These are phyloP conservation scores for Zygosaccharomyces sapae DNA, from an alignment of 1,139 yeast genomes.

Conservation along the genomic window DNA sequence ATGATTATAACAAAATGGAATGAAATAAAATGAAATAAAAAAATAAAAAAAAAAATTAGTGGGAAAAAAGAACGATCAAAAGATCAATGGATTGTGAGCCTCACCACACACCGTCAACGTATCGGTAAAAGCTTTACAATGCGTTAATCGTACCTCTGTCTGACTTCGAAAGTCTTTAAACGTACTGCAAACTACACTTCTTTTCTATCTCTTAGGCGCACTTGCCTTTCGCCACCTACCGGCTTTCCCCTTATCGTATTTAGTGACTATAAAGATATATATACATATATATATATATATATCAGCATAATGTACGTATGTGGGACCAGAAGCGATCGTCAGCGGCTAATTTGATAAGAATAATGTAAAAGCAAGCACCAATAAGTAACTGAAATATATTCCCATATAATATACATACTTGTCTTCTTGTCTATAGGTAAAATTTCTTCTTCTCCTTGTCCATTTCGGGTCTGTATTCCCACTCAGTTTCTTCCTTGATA, in stretches of 20 bases:
- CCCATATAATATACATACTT: not conserved
- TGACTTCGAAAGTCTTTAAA: slow-evolving; percentile 1
- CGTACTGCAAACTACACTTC: not conserved
- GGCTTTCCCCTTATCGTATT: slow-evolving; percentile 14
- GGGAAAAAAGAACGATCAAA: not conserved
- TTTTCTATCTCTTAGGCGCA: not conserved
- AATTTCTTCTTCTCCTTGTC: slow-evolving; percentile 93
- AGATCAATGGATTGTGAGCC: slow-evolving; percentile 2
- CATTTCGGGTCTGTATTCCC: slow-evolving; percentile 97
- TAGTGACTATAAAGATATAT: not conserved
- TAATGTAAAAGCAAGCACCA: not conserved
- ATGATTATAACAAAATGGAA: not conserved
- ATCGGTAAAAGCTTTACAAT: not conserved
- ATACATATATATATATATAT: no score
- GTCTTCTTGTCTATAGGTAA: slow-evolving; percentile 49
- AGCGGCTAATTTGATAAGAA: not conserved
- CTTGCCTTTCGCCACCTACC: slow-evolving; percentile 12
- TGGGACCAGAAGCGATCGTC: not conserved
- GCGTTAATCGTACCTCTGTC: slow-evolving; percentile 1
- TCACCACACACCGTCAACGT: slow-evolving; percentile 2
- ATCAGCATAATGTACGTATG: no score
- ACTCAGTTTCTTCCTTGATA: slow-evolving; percentile 82
- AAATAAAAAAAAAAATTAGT: not conserved
- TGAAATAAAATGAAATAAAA: slow-evolving; percentile 1
- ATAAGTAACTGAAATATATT: not conserved